Conservation (phyloP, 2,329 filamentous ascomycete species). For the Talaromyces sp. region DNA sequence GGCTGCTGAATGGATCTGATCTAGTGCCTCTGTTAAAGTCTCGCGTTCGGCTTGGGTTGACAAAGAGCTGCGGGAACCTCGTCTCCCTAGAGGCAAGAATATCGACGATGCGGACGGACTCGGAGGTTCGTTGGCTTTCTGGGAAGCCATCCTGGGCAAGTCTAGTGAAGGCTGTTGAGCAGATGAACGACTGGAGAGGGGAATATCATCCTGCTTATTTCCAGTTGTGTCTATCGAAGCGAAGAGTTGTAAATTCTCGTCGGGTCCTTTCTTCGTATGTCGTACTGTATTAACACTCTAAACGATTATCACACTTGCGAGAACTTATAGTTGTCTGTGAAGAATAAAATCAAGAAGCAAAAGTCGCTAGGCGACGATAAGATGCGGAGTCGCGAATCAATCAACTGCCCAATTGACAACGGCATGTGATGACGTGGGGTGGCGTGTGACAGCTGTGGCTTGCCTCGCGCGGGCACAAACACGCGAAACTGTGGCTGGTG, state of each 20-base stretch:
- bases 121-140: constrained; percentile 35
- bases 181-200: constrained; percentile 5
- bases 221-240: not conserved
- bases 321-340: not conserved
- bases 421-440: constrained; percentile 19
- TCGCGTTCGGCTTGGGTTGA: constrained; percentile 64
- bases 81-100: constrained; percentile 44
- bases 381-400: constrained; percentile 17
- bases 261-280: not conserved
- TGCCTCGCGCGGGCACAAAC: constrained; percentile 25
- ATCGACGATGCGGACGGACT: constrained; percentile 47
- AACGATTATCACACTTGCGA: not conserved
- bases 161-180: constrained; percentile 14
- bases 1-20: constrained; percentile 85
- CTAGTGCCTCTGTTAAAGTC: constrained; percentile 71
- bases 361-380: not conserved
- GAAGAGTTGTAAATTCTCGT: too few relatives aligned
- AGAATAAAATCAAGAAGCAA: constrained; percentile 7
- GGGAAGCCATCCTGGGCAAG: constrained; percentile 33
- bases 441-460: constrained; percentile 22
- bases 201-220: constrained; percentile 14
- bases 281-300: not conserved
- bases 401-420: constrained; percentile 10
- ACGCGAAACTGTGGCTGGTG: constrained; percentile 22
- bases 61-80: constrained; percentile 51